These are phyloP conservation scores for Avena atlantica DNA, from an alignment of 176 grass and related monocot species.

Conservation along the genomic window DNA sequence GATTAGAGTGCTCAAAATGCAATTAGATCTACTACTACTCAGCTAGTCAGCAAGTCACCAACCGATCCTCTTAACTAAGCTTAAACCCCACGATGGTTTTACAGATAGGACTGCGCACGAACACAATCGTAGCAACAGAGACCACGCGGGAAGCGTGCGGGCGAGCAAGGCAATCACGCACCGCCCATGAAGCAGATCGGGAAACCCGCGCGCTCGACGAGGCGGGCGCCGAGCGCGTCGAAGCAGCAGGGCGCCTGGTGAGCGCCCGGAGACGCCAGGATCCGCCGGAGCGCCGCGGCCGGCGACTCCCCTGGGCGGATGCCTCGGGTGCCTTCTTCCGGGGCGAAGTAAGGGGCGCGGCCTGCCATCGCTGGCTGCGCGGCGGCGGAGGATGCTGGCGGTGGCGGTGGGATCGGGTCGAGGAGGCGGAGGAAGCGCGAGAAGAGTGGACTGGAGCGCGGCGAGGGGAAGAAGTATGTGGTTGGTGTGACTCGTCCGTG, in stretches of 20 bases:
- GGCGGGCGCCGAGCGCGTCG: conserved; percentile 86
- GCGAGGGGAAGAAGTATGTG: neutral
- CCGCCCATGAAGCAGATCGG: conserved; percentile 83
- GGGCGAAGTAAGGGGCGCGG: conserved; percentile 45
- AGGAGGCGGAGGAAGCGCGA: neutral
- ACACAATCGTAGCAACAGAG: neutral
- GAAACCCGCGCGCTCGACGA: conserved; percentile 80
- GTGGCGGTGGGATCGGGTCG: conserved; percentile 14
- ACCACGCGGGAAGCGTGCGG: too few species aligned
- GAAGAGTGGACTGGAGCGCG: neutral
- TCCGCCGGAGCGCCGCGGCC: conserved; percentile 61
- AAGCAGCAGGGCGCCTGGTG: conserved; percentile 92
- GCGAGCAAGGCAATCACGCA: conserved; percentile 34
- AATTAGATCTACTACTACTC: neutral
- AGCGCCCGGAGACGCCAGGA: conserved; percentile 69
- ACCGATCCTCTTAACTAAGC: neutral
- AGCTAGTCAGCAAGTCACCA: neutral
- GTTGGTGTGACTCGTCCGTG: neutral
- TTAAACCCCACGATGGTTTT: conserved; percentile 25
- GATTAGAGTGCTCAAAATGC: neutral
- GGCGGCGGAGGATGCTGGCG: neutral
- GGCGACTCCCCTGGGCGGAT: conserved; percentile 44
- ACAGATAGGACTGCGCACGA: neutral
- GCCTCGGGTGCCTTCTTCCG: conserved; percentile 33
- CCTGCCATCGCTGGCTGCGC: conserved; percentile 24